Conservation (phyloP, 352 stramenopile species). For the Globisporangium middletonii region DNA sequence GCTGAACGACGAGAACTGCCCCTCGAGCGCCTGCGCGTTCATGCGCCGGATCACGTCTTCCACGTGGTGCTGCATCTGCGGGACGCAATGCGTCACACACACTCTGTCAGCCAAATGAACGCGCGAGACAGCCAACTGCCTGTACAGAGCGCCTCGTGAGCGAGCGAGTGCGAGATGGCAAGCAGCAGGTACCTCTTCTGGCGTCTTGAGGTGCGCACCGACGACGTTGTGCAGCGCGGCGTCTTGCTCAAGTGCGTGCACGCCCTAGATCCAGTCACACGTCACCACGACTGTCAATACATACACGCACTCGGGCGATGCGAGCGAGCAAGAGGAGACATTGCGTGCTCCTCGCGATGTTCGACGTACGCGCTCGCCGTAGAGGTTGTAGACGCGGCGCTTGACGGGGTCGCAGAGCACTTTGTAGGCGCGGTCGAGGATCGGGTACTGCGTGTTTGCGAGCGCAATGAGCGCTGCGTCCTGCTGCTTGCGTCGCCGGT, state of each 20-base stretch:
- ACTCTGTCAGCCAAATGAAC: neutral
- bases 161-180: too few relatives aligned
- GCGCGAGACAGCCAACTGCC: neutral
- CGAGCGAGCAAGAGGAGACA: neutral
- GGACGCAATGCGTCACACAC: neutral
- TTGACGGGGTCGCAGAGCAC: slow-evolving; percentile 63
- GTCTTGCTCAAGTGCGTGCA: slow-evolving; percentile 65
- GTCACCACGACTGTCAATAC: neutral
- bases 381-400: slow-evolving; percentile 69
- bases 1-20: slow-evolving; percentile 74
- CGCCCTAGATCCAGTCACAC: slow-evolving; percentile 17
- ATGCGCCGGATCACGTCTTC: slow-evolving; percentile 49
- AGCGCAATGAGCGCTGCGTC: slow-evolving; percentile 49
- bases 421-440: slow-evolving; percentile 80
- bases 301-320: neutral
- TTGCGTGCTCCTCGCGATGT: too few relatives aligned
- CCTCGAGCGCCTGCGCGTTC: slow-evolving; percentile 67
- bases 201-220: slow-evolving; percentile 37
- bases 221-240: slow-evolving; percentile 25
- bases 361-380: slow-evolving; percentile 48
- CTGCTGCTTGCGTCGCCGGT: slow-evolving; percentile 44
- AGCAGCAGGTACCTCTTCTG: slow-evolving; percentile 23
- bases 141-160: too few relatives aligned
- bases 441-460: slow-evolving; percentile 71
- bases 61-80: slow-evolving; percentile 42